Percentiles rank a stretch among this genome's conserved stretches.
Evolutionary conservation across 768 basidiomycete species (phyloP).

Genomic region (Termitomyces bulborhizus): DNA sequence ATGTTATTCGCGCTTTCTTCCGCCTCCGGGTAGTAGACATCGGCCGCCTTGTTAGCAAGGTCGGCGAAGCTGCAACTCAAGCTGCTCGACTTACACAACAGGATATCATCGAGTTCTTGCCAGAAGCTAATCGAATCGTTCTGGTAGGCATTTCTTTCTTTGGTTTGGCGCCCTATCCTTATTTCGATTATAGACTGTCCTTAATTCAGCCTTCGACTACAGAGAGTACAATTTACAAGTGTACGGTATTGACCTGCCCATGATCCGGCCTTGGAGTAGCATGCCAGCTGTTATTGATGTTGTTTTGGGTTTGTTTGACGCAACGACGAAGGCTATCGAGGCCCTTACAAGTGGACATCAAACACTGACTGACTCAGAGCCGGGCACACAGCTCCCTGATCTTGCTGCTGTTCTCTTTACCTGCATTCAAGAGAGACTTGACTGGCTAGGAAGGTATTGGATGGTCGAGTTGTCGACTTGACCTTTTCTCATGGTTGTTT

Average conservation of each 20-base stretch:
- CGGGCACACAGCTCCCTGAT: constrained; percentile 53
- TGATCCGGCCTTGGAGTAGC: constrained; percentile 84
- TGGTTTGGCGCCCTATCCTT: neutral
- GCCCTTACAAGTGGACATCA: constrained; percentile 22
- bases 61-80: constrained; percentile 41
- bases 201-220: constrained; percentile 69
- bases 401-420: constrained; percentile 59
- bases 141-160: constrained; percentile 41
- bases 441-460: constrained; percentile 57
- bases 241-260: constrained; percentile 72
- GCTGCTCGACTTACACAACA: constrained; percentile 37
- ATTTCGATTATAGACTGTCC: constrained; percentile 46
- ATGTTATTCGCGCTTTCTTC: constrained; percentile 83
- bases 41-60: constrained; percentile 59
- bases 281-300: constrained; percentile 60
- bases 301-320: constrained; percentile 64
- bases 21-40: constrained; percentile 59
- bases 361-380: constrained; percentile 25
- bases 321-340: constrained; percentile 47
- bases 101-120: constrained; percentile 39
- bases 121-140: constrained; percentile 65
- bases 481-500: neutral
- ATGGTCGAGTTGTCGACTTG: neutral
- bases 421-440: constrained; percentile 60
- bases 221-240: constrained; percentile 63